Evolutionary conservation across 2,329 filamentous ascomycete species (phyloP).

Genomic region (Chaetomium olivaceum): DNA sequence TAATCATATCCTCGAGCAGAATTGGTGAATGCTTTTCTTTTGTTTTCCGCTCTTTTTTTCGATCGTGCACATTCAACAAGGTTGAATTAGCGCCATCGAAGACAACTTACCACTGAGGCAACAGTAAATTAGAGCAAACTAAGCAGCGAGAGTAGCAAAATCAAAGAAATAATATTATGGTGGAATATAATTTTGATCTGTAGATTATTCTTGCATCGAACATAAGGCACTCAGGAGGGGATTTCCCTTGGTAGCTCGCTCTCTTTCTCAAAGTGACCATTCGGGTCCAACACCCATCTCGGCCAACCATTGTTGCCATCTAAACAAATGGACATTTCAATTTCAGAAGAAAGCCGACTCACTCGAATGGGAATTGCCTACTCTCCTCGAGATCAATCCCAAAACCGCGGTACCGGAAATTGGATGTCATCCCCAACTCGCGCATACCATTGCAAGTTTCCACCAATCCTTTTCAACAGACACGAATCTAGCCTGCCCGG

Average conservation of each 20-base stretch:
- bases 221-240: background rate
- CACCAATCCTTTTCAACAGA: background rate
- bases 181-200: background rate
- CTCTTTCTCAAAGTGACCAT: background rate
- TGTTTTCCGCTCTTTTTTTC: background rate
- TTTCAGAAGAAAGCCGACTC: background rate
- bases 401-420: background rate
- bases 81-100: background rate
- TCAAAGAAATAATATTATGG: background rate
- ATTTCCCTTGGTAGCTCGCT: too few species aligned
- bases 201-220: background rate
- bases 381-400: background rate
- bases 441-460: background rate
- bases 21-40: background rate
- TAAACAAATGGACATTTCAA: background rate
- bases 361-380: background rate
- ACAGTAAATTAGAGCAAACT: background rate
- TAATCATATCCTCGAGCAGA: background rate
- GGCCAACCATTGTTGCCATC: background rate
- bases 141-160: background rate
- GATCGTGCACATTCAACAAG: background rate
- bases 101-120: background rate
- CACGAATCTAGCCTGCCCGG: conserved; percentile 43
- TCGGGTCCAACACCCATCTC: background rate
- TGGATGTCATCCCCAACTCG: background rate